Base-by-base conservation (phyloP, 495 filamentous ascomycete genomes). In the Cladorrhinum samala region DNA sequence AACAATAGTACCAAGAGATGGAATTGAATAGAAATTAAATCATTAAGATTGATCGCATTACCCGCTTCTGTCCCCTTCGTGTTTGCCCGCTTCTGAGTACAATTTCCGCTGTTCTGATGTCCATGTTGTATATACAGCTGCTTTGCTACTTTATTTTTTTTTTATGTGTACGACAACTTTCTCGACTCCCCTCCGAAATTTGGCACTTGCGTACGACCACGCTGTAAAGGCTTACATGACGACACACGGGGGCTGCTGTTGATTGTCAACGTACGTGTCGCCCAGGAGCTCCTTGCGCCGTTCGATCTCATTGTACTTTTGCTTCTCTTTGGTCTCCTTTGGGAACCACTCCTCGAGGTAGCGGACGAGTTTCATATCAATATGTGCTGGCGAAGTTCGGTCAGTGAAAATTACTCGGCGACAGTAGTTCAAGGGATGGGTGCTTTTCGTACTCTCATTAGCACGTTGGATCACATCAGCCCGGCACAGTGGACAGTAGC, bases 401-500 rank as follows among this genome's bases (percentile, higher is more conserved):
- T 44, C n/a, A 52, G 54, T 19, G 19, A 23, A 8, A 5, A 30
- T 13, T 3, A 13, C 30, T 23, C 17, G n/a, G 16, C 14, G n/a
- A 2, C 4, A 18, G 3, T 36, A 8, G 6, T 2, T 13, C 13
- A 36, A 11, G 11, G 4, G 47, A 27, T 19, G 42, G n/a, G n/a
- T n/a, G n/a, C n/a, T n/a, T 14, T 3, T 14, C 74, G 49, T 70
- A 77, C 79, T 65, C 21, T 73, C 69, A 59, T 83, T 79, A 0
- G 86, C 86, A 43, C 73, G 50, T 62, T 83, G 65, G 17, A 91
- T 72, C 0, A 76, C 80, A 23, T 81, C 69, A 8, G 75, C 72
- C 54, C 87, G 72, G 55, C 87, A 91, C 25, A 88, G 72, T 7
- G 87, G 87, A 59, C 87, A 91, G 21, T 71, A 64, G 13, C 69